These are phyloP conservation scores for Saccharomycopsis capsularis DNA, from an alignment of 805 yeast species.

Conservation along the genomic window DNA sequence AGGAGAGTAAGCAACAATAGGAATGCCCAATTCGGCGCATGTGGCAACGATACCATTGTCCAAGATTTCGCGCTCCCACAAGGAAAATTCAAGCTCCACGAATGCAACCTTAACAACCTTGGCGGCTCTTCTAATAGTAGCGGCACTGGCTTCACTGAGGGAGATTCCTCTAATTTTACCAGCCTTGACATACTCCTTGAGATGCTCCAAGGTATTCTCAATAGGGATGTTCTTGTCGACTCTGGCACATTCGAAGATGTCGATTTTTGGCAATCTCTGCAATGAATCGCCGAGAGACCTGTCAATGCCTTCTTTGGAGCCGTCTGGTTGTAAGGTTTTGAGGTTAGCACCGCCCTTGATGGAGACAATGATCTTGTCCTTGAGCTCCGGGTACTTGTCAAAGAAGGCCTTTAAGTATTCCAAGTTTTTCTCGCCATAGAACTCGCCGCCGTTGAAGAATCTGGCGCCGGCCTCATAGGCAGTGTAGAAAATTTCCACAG, in stretches of 20 bases:
- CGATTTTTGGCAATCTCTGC: conserved; percentile 38
- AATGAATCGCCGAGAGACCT: conserved; percentile 41
- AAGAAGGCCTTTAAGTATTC: conserved; percentile 51
- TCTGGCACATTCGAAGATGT: conserved; percentile 68
- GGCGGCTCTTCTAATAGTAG: conserved; percentile 53
- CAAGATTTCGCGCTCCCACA: conserved; percentile 57
- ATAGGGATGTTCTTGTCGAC: conserved; percentile 50
- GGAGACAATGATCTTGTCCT: conserved; percentile 50
- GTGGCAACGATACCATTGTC: conserved; percentile 56
- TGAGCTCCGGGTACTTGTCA: conserved; percentile 46
- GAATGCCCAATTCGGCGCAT: conserved; percentile 51
- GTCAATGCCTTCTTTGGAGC: conserved; percentile 40
- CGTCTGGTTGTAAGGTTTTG: conserved; percentile 39
- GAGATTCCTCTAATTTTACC: conserved; percentile 69
- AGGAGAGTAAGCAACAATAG: conserved; percentile 79
- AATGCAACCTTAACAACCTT: conserved; percentile 51
- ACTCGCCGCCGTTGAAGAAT: conserved; percentile 70
- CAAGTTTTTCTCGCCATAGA: conserved; percentile 64
- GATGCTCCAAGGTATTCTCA: conserved; percentile 49
- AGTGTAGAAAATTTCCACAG: conserved; percentile 46
- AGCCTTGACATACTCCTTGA: conserved; percentile 51
- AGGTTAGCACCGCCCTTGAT: conserved; percentile 58
- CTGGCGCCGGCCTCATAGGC: conserved; percentile 41
- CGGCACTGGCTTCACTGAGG: conserved; percentile 63
- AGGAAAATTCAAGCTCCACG: conserved; percentile 74